Evolutionary conservation across 345 rosid species (phyloP), one percentile per base, ranked within the genome.

Genomic region (Eucalyptus pauciflora): DNA sequence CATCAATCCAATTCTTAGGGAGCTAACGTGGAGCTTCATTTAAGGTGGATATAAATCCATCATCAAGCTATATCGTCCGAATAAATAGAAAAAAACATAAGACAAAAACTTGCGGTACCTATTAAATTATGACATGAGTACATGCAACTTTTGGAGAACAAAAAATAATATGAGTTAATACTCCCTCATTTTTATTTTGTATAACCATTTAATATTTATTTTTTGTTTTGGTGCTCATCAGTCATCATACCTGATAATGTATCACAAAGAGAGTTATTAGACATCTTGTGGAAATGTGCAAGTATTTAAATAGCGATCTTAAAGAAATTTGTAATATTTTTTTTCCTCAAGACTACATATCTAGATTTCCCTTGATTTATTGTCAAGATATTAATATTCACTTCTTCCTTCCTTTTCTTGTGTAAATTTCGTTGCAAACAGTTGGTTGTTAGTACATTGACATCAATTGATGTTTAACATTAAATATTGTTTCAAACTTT

Each of bases 31-130:
- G 0, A 64, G 18, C 17, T 64, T 64, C 31, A 3, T 29, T n/a
- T 64, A 13, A 2, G 1, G 71, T n/a, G 20, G 37, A 64, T n/a
- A 29, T 64, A 10, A n/a, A 64, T 64, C 71, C 37, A 64, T 64
- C 18, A n/a, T 64, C 37, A 29, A 64, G 37, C 37, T 64, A n/a
- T 64, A 0, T 64, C 18, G n/a, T 64, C 18, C 3, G 5, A 64
- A 29, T 58, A 27, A 13, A 62, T 33, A 13, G n/a, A n/a, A n/a
- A 31, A 29, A 29, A 2, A 29, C 7, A 29, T 13, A 4, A 64
- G 10, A 14, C 20, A n/a, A 13, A 64, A n/a, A n/a, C 18, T n/a
- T n/a, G 5, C 20, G 7, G 0, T n/a, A n/a, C 0, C 18, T 14
- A 64, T n/a, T n/a, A 64, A 29, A n/a, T 64, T 64, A 29, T 13